Percentiles rank a stretch among this genome's conserved stretches.
These are phyloP conservation scores for Russula vinacea DNA, from an alignment of 768 basidiomycete genomes.

Conservation along the genomic window DNA sequence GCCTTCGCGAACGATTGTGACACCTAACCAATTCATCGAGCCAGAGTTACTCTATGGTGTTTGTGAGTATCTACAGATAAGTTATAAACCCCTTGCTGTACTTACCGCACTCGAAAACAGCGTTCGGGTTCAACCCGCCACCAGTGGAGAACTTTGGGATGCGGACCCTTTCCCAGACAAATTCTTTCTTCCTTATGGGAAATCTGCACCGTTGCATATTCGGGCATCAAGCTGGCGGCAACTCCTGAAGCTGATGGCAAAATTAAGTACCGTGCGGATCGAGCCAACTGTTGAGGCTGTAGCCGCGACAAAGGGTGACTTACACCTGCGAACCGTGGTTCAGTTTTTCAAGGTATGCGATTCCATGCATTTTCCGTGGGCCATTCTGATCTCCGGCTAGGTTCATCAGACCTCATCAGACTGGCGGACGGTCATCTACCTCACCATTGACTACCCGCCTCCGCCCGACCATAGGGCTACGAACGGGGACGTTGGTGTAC, in stretches of 20 bases:
- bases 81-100: background rate
- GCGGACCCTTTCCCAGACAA: slow-evolving; percentile 62
- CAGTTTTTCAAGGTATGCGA: slow-evolving; percentile 68
- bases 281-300: slow-evolving; percentile 70
- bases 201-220: slow-evolving; percentile 64
- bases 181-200: slow-evolving; percentile 69
- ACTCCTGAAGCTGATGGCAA: slow-evolving; percentile 70
- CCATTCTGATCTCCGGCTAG: slow-evolving; percentile 38
- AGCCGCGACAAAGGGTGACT: slow-evolving; percentile 51
- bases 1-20: slow-evolving; percentile 7
- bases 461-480: slow-evolving; percentile 49
- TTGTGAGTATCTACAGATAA: slow-evolving; percentile 3
- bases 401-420: slow-evolving; percentile 54
- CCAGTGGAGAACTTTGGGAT: slow-evolving; percentile 51
- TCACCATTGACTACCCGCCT: slow-evolving; percentile 67
- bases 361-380: slow-evolving; percentile 4
- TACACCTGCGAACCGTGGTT: slow-evolving; percentile 67
- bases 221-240: slow-evolving; percentile 74
- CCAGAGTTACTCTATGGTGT: slow-evolving; percentile 51
- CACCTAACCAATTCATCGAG: slow-evolving; percentile 46
- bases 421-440: slow-evolving; percentile 76
- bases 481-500: slow-evolving; percentile 56
- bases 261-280: slow-evolving; percentile 63
- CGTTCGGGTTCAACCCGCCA: slow-evolving; percentile 64
- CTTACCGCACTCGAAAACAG: slow-evolving; percentile 38